Evolutionary conservation across 345 rosid species (phyloP), one percentile per base, ranked within the genome.

Genomic region (Lepidium sativum): DNA sequence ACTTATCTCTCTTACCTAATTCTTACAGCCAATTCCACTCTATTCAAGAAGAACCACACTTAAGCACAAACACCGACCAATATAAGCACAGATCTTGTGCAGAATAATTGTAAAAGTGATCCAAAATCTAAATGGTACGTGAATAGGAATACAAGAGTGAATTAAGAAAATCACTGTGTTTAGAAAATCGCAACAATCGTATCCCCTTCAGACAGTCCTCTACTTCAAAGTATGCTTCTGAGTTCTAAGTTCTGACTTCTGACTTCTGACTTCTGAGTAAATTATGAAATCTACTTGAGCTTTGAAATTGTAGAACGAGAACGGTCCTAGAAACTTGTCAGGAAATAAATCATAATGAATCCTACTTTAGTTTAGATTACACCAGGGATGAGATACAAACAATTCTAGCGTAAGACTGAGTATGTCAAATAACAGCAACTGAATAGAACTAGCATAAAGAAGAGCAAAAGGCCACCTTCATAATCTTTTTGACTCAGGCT

Each of bases 401-500:
- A n/a, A 45, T 37, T 31, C 4, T 13, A 60, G 31, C 47, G n/a
- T 21, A n/a, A 38, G n/a, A 62, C 31, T 27, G 31, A 27, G 29
- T 44, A 68, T 41, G 39, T 15, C 33, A 52, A 67, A 47, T 47
- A 40, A 35, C 35, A 53, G 47, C 45, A 63, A 29, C 32, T 29
- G 16, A 60, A 58, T 0, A 12, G n/a, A 59, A 65, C 21, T 18
- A 12, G 56, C 34, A 53, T 27, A 67, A 27, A 61, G 1, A 53
- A 45, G 18, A 47, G 38, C 27, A 68, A 60, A 48, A 49, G 45
- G 79, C 78, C 63, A 94, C 99, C 95, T 77, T 77, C 75, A 65
- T 94, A 95, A 74, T 90, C 92, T 65, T 80, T 83, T 37, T 82
- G 70, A 68, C 83, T 87, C 27, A 87, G 88, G 67, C 83, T 58